Evolutionary conservation across 148 eudicot species (phyloP).

Genomic region (Fagopyrum tataricum): DNA sequence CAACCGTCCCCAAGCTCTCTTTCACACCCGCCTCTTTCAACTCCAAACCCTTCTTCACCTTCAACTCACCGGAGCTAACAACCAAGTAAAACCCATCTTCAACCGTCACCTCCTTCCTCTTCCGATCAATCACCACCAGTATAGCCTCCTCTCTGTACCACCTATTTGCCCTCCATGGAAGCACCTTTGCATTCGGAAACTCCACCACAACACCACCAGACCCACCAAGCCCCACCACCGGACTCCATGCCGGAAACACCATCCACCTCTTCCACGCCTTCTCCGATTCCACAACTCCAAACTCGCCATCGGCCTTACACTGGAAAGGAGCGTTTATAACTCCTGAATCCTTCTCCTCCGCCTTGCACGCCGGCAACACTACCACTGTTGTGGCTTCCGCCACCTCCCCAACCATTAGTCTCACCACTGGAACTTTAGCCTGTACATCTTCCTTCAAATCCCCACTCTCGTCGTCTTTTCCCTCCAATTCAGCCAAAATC

Average conservation of each 20-base stretch:
- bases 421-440: constrained; percentile 72
- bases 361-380: constrained; percentile 62
- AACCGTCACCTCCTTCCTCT: constrained; percentile 37
- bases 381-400: constrained; percentile 59
- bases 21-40: constrained; percentile 56
- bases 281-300: constrained; percentile 56
- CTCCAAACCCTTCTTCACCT: constrained; percentile 55
- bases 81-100: constrained; percentile 73
- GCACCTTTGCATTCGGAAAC: constrained; percentile 43
- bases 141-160: constrained; percentile 54
- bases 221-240: constrained; percentile 38
- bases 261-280: constrained; percentile 81
- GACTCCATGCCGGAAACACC: constrained; percentile 81
- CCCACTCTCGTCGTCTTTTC: constrained; percentile 18
- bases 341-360: constrained; percentile 39
- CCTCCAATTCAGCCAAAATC: constrained; percentile 42
- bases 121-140: constrained; percentile 72
- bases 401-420: constrained; percentile 68
- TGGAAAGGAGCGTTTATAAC: constrained; percentile 56
- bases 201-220: constrained; percentile 53
- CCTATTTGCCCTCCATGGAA: constrained; percentile 73
- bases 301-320: constrained; percentile 44
- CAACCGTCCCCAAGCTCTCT: constrained; percentile 58
- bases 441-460: constrained; percentile 17
- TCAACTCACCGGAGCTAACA: constrained; percentile 32